phyloP scores from a whole-genome alignment of 805 yeast species.

The Saturnispora galanensis region DNA sequence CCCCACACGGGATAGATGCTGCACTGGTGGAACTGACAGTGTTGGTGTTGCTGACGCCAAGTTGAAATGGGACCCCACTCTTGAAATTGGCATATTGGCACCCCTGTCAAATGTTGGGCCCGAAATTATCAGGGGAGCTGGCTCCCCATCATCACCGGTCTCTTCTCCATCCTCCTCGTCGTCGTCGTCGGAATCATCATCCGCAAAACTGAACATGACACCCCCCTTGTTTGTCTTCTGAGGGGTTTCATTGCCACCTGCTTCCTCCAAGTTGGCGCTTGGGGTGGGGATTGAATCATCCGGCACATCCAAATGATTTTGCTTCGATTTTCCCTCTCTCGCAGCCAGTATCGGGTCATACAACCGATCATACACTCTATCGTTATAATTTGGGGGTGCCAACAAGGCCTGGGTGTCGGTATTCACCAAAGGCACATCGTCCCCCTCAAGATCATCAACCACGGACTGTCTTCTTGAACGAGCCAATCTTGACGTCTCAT shows the following conservation, averaged over 20 bases:
- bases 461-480: conserved; percentile 4
- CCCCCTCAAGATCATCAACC: conserved; percentile 2
- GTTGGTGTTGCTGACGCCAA: background rate
- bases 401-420: conserved; percentile 34
- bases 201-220: conserved; percentile 7
- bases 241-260: background rate
- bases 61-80: conserved; percentile 5
- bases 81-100: conserved; percentile 13
- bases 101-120: conserved; percentile 20
- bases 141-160: background rate
- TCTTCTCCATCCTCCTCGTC: conserved; percentile 1
- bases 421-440: conserved; percentile 11
- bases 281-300: background rate
- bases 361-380: conserved; percentile 70
- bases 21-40: conserved; percentile 39
- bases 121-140: conserved; percentile 6
- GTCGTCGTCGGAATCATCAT: conserved; percentile 4
- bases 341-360: conserved; percentile 26
- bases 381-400: conserved; percentile 83
- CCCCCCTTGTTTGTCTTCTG: background rate
- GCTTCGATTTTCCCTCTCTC: background rate
- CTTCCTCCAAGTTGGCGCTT: background rate
- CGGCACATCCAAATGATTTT: background rate
- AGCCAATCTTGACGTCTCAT: conserved; percentile 8
- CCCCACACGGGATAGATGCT: conserved; percentile 48